phyloP scores from a whole-genome alignment of 352 stramenopile genomes.

The Thraustochytrium sp. region DNA sequence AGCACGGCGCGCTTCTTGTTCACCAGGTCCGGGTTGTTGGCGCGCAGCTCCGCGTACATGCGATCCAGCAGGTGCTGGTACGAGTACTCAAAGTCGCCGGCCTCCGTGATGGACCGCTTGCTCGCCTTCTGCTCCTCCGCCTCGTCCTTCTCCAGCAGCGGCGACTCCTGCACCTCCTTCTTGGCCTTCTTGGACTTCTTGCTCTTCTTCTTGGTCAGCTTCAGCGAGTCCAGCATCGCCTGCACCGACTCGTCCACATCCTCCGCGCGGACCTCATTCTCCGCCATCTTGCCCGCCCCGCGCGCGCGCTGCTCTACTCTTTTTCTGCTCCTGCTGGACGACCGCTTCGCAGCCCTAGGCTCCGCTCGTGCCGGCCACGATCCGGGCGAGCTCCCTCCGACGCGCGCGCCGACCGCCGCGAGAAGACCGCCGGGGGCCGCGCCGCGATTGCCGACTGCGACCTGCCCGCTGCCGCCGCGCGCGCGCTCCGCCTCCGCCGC shows the following conservation, averaged over 20 bases:
- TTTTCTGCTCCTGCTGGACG: too few relatives aligned
- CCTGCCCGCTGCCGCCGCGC: too few relatives aligned
- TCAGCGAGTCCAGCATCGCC: constrained; percentile 39
- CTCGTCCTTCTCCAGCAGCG: not conserved
- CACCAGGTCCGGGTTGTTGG: constrained; percentile 80
- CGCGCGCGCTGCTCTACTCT: too few relatives aligned
- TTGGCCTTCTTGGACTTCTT: constrained; percentile 45
- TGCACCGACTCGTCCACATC: constrained; percentile 41
- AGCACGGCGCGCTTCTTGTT: constrained; percentile 53
- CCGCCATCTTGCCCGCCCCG: constrained; percentile 19
- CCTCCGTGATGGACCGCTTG: not conserved
- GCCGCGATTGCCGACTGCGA: too few relatives aligned
- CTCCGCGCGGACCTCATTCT: not conserved
- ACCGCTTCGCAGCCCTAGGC: too few relatives aligned
- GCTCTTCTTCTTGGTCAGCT: constrained; percentile 45
- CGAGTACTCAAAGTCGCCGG: constrained; percentile 21
- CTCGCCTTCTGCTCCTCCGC: constrained; percentile 2
- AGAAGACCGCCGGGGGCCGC: too few relatives aligned
- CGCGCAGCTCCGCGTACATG: constrained; percentile 77
- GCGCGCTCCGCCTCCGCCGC: too few relatives aligned
- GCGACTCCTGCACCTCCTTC: constrained; percentile 12
- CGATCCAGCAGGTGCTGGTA: constrained; percentile 54
- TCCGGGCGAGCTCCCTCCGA: too few relatives aligned
- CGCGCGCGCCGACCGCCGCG: too few relatives aligned
- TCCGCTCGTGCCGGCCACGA: too few relatives aligned